Percentiles rank a stretch among this genome's conserved stretches.
Evolutionary conservation across 768 basidiomycete species (phyloP).

Genomic region (Amanita thiersii): DNA sequence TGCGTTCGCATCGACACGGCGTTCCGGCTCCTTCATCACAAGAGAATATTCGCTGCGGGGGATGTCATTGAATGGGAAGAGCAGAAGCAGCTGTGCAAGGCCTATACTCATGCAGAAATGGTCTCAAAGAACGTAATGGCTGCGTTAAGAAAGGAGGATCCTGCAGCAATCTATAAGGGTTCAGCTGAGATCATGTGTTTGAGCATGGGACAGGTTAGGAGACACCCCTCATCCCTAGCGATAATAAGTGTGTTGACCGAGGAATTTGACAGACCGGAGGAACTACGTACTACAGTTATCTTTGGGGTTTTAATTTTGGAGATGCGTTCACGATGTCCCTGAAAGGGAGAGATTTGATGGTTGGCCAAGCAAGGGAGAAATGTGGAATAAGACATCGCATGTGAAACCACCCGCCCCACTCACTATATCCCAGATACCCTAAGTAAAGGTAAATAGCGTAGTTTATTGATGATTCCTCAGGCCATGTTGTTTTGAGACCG

Average conservation of each 20-base stretch:
- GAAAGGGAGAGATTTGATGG: neutral
- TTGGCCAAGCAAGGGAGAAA: too few relatives aligned
- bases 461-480: too few relatives aligned
- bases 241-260: neutral
- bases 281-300: constrained; percentile 2
- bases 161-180: constrained; percentile 35
- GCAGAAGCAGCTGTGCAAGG: constrained; percentile 50
- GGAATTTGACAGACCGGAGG: constrained; percentile 4
- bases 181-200: constrained; percentile 44
- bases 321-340: constrained; percentile 5
- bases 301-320: constrained; percentile 8
- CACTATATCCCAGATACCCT: too few relatives aligned
- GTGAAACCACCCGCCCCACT: too few relatives aligned
- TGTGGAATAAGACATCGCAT: too few relatives aligned
- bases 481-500: too few relatives aligned
- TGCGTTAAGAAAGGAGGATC: constrained; percentile 27
- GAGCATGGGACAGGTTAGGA: constrained; percentile 46
- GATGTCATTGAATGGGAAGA: constrained; percentile 59
- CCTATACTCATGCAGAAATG: constrained; percentile 32
- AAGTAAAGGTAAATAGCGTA: too few relatives aligned
- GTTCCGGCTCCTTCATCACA: constrained; percentile 42
- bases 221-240: neutral
- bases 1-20: constrained; percentile 47
- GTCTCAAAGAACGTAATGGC: constrained; percentile 41
- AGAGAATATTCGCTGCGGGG: constrained; percentile 56